phyloP scores from a whole-genome alignment of 148 eudicot species.

The Silene uniflora region DNA sequence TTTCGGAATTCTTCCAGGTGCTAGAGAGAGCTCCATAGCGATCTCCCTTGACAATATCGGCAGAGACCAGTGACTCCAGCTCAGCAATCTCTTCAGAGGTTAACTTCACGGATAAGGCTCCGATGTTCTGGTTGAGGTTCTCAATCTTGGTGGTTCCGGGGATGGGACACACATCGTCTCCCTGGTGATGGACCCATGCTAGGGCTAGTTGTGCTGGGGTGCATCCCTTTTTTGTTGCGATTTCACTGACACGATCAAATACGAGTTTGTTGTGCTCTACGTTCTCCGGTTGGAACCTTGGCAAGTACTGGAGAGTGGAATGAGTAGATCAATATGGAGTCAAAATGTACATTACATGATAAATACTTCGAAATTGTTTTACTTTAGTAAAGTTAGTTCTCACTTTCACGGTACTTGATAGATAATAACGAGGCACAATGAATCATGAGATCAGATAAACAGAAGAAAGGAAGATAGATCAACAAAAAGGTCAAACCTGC shows the following conservation, averaged over 20 bases:
- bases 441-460: not conserved
- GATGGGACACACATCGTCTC: slow-evolving; percentile 38
- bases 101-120: slow-evolving; percentile 39
- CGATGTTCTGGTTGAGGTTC: slow-evolving; percentile 37
- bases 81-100: slow-evolving; percentile 39
- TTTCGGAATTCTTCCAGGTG: slow-evolving; percentile 33
- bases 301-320: slow-evolving; percentile 22
- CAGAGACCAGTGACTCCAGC: slow-evolving; percentile 34
- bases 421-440: too few species aligned
- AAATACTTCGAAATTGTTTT: too few species aligned
- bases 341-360: not conserved
- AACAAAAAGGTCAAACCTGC: slow-evolving; percentile 21
- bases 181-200: slow-evolving; percentile 49
- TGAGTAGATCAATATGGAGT: not conserved
- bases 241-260: slow-evolving; percentile 33
- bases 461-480: not conserved
- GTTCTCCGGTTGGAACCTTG: slow-evolving; percentile 40
- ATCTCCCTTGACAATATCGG: slow-evolving; percentile 33
- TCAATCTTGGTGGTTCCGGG: slow-evolving; percentile 47
- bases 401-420: too few species aligned
- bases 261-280: slow-evolving; percentile 37
- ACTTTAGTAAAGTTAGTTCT: too few species aligned
- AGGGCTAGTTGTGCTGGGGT: slow-evolving; percentile 44
- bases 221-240: slow-evolving; percentile 37
- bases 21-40: slow-evolving; percentile 15